A percentile compares a stretch with the other conserved stretches of the same genome.
These are phyloP conservation scores for Fragaria vesca DNA, from an alignment of 306 rosid genomes.

Conservation along the genomic window DNA sequence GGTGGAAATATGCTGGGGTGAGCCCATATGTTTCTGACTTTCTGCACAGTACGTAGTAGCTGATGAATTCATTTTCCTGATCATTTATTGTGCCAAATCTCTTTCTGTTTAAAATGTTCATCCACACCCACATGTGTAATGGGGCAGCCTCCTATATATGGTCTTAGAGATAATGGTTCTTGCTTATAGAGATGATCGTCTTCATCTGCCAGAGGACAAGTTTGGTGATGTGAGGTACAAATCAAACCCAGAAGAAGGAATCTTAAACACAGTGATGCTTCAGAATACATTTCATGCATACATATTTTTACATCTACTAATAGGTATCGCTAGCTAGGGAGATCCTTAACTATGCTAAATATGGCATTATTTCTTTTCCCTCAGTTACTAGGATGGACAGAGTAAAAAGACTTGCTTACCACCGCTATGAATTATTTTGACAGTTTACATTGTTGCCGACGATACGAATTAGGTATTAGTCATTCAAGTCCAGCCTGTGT, in stretches of 20 bases:
- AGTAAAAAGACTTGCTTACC: not conserved
- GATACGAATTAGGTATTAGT: not conserved
- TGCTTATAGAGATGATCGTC: not conserved
- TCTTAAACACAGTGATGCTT: not conserved
- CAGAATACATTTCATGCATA: not conserved
- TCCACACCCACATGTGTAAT: slow-evolving; percentile 7
- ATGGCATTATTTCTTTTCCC: not conserved
- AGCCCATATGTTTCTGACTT: not conserved
- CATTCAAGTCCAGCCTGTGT: not conserved
- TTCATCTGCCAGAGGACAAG: not conserved
- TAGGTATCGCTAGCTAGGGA: not conserved
- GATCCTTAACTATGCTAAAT: not conserved
- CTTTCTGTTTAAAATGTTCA: not conserved
- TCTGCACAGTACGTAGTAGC: not conserved
- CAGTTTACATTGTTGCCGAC: not conserved
- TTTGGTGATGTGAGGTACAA: not conserved
- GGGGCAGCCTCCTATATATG: not conserved
- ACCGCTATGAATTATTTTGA: not conserved
- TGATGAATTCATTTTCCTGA: not conserved
- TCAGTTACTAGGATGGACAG: not conserved
- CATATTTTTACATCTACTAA: not conserved
- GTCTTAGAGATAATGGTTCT: not conserved
- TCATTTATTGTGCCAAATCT: not conserved
- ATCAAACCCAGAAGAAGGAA: not conserved
- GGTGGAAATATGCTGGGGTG: not conserved